Evolutionary conservation across 192 early-diverging fungal genomes (phyloP), one percentile per base, ranked within the genome.

Genomic region (Backusella australiensis): DNA sequence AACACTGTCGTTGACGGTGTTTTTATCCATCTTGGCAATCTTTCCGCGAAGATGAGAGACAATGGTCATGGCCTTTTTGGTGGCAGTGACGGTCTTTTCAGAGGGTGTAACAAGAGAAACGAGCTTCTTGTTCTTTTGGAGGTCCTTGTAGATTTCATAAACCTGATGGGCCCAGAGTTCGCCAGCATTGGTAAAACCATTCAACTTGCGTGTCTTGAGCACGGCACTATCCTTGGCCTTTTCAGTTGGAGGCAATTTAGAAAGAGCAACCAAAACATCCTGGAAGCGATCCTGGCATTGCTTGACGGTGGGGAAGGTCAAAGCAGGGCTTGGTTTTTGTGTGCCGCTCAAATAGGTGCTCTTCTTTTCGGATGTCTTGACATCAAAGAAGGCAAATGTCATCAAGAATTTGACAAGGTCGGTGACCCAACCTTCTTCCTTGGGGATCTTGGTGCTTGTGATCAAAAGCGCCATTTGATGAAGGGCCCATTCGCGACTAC

Each of bases 401-500:
- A 91, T 80, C 19, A 93, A 75, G 78, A 96, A 94, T 32, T 88
- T 84, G 41, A 94, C 82, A 34, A 95, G 87, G 1, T 73, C 81
- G 46, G 81, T 72, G 44, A 94, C 84, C 90, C 94, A 93, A n/a
- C 84, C 85, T 76, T 95, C 92, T 39, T 91, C 85, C 23, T 91
- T 93, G n/a, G 93, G 89, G 39, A 95, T 81, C 75, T 92, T 90
- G n/a, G 85, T 80, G 68, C 92, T 91, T 29, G 89, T 84, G 72
- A 96, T 83, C 35, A 98, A 81, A 23, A 88, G 79, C 56, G 90
- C 83, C 89, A 98, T 91, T 82, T 96, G 94, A 44, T 96, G 90
- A 8, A 96, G 52, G 6, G 87, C 90, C 97, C 97, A 98, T 42
- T 79, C 82, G 56, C 94, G 89, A 76, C 87, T 90, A 36, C 80